phyloP scores from a whole-genome alignment of 371 early-diverging fungal species.

The Nosema muscidifuracis region DNA sequence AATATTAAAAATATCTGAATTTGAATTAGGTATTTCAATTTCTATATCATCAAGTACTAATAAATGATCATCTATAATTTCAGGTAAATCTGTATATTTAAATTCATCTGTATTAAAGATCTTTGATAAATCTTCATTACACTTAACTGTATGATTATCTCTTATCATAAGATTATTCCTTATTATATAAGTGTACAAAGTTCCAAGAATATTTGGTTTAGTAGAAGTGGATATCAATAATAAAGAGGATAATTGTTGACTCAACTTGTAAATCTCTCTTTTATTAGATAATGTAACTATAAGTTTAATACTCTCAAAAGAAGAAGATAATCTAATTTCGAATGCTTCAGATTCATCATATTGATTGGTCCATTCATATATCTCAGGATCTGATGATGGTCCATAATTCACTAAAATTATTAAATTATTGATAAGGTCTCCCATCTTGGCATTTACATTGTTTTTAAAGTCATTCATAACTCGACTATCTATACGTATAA shows the following conservation, averaged over 20 bases:
- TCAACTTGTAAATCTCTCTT: conserved; percentile 37
- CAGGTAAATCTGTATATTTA: conserved; percentile 32
- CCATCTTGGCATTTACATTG: neutral
- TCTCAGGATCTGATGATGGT: neutral
- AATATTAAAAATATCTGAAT: conserved; percentile 8
- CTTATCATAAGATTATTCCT: conserved; percentile 26
- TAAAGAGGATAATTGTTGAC: conserved; percentile 10
- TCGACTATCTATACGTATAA: conserved; percentile 53
- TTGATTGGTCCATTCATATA: conserved; percentile 48
- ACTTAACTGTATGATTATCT: conserved; percentile 15
- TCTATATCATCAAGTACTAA: conserved; percentile 45
- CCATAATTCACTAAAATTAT: neutral
- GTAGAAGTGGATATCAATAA: conserved; percentile 32
- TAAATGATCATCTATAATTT: conserved; percentile 32
- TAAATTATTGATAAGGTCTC: neutral
- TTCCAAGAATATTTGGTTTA: conserved; percentile 47
- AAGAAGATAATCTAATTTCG: conserved; percentile 1
- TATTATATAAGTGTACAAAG: conserved; percentile 49
- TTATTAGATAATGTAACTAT: conserved; percentile 47
- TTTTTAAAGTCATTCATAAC: conserved; percentile 53
- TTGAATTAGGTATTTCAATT: conserved; percentile 41
- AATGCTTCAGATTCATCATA: conserved; percentile 27
- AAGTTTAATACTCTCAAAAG: neutral
- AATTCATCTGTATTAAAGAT: conserved; percentile 41
- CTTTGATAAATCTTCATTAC: conserved; percentile 27